These are phyloP conservation scores for Coriaria nepalensis DNA, from an alignment of 306 rosid genomes.

Conservation along the genomic window DNA sequence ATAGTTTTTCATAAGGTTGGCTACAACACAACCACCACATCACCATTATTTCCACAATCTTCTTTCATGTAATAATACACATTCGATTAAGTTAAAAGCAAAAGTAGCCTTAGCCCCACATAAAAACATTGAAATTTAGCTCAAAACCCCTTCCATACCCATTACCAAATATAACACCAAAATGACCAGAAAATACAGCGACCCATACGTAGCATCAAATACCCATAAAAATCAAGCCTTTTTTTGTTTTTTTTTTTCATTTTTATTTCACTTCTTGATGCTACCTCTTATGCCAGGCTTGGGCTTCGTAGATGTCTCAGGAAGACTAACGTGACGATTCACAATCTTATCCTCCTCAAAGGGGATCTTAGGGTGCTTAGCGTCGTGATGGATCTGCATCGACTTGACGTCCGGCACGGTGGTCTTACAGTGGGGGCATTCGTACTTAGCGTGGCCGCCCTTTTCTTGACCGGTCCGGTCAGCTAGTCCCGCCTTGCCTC, in stretches of 20 bases:
- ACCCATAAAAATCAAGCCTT: too few relatives aligned
- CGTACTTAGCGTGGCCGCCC: conserved; percentile 90
- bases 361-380: conserved; percentile 74
- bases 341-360: conserved; percentile 52
- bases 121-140: too few relatives aligned
- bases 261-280: conserved; percentile 39
- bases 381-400: conserved; percentile 95
- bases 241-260: neutral
- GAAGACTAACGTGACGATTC: conserved; percentile 31
- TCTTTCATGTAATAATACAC: too few relatives aligned
- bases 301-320: conserved; percentile 26
- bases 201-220: too few relatives aligned
- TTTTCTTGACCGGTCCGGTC: conserved; percentile 62
- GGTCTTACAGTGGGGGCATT: conserved; percentile 83
- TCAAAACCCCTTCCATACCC: too few relatives aligned
- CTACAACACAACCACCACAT: too few relatives aligned
- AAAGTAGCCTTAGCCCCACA: too few relatives aligned
- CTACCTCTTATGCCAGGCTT: conserved; percentile 89
- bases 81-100: too few relatives aligned
- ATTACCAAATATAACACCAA: too few relatives aligned
- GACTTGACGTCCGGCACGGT: conserved; percentile 90
- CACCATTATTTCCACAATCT: too few relatives aligned
- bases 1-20: too few relatives aligned
- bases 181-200: too few relatives aligned
- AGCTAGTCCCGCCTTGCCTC: conserved; percentile 75